Evolutionary conservation across 768 basidiomycete species (phyloP), one percentile per base, ranked within the genome.

Genomic region (Termitomyces sp.): DNA sequence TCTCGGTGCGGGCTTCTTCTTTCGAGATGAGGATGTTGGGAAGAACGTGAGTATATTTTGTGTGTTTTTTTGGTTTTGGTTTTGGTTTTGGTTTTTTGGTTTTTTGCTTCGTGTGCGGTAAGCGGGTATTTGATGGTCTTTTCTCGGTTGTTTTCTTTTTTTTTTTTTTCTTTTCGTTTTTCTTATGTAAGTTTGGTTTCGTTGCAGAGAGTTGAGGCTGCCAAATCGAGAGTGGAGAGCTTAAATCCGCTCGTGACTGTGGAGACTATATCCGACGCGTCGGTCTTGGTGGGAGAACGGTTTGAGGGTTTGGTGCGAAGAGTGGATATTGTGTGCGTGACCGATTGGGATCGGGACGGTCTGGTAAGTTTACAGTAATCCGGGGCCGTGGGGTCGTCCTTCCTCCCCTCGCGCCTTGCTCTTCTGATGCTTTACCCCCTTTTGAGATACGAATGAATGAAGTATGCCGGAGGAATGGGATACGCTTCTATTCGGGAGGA

Each of bases 231-330:
- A 64, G 88, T 99, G 56, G 88, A 91, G 69, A 86, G 85, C 58
- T 79, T 99, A 44, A 99, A 99, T 67, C 94, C 96, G 43, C 86
- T 96, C 53, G 96, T 99, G 59, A 75, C 78, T 35, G 81, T 99
- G 57, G 82, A 92, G 66, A 83, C 85, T 21, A 67, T 88, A 41
- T 76, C 88, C 41, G 76, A 79, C 54, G 64, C 72, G 10, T 68
- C 78, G 39, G 68, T 75, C 17, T 70, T 84, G 42, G 76, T 81
- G 32, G 77, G 73, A 40, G 78, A 78, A 48, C 74, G 71, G 43
- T 76, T 94, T 28, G 80, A 83, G 58, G 70, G 75, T 23, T 69
- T 93, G 47, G 74, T 92, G 21, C 76, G 79, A 56, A 70, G 71
- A 39, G 85, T 93, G 40, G 91, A 97, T 70, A 74, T 98, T 58